Conservation (phyloP, 805 yeast genomes). For the Saturnispora diversa region DNA sequence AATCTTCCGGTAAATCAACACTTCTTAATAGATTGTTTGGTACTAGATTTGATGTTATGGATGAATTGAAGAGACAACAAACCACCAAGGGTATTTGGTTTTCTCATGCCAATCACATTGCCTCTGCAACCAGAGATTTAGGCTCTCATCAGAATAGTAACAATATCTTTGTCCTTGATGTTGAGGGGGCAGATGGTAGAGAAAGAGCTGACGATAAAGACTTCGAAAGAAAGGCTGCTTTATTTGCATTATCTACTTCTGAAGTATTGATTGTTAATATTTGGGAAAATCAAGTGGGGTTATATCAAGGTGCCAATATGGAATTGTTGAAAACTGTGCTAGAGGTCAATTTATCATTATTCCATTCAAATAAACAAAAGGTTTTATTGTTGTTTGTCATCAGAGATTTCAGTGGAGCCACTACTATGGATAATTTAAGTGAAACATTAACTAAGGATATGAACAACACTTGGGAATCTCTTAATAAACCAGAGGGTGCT, state of each 20-base stretch:
- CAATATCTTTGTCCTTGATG: slow-evolving; percentile 77
- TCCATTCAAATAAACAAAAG: slow-evolving; percentile 53
- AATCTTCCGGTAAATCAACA: slow-evolving; percentile 94
- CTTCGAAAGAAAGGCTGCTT: slow-evolving; percentile 92
- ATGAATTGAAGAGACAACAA: slow-evolving; percentile 75
- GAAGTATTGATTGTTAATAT: slow-evolving; percentile 86
- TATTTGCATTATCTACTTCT: slow-evolving; percentile 87
- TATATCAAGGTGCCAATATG: slow-evolving; percentile 97
- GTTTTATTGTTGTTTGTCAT: slow-evolving; percentile 77
- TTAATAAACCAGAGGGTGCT: slow-evolving; percentile 65
- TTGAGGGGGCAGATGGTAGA: slow-evolving; percentile 98
- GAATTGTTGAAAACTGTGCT: slow-evolving; percentile 90
- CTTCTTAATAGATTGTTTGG: slow-evolving; percentile 77
- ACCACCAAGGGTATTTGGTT: slow-evolving; percentile 85
- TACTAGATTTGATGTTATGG: slow-evolving; percentile 90
- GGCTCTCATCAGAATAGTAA: slow-evolving; percentile 14
- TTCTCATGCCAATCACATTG: slow-evolving; percentile 45
- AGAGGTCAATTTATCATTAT: slow-evolving; percentile 84
- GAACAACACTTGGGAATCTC: slow-evolving; percentile 64
- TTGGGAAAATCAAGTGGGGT: slow-evolving; percentile 96
- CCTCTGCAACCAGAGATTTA: slow-evolving; percentile 17
- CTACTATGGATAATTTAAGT: slow-evolving; percentile 68
- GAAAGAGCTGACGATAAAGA: slow-evolving; percentile 98
- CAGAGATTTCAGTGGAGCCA: slow-evolving; percentile 83
- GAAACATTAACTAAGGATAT: slow-evolving; percentile 65